Conservation (phyloP, 768 basidiomycete species). For the Suillus fuscotomentosus region DNA sequence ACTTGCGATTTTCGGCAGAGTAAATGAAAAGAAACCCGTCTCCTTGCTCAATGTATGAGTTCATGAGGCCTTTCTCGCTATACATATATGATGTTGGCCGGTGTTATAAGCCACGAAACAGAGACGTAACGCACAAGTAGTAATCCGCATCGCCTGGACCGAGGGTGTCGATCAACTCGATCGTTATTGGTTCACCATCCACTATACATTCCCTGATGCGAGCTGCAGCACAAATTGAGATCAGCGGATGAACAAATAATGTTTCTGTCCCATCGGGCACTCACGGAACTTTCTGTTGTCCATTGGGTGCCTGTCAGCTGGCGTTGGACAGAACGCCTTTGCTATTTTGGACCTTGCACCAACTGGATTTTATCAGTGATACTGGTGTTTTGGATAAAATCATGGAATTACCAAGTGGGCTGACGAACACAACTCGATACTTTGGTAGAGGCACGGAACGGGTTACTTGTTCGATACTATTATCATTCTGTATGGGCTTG, state of each 20-base stretch:
- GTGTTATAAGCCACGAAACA: not conserved
- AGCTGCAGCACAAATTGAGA: not conserved
- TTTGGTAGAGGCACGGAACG: conserved; percentile 1
- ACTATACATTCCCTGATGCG: not conserved
- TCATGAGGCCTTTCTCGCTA: not conserved
- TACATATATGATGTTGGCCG: not conserved
- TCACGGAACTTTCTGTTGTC: not conserved
- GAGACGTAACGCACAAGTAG: not conserved
- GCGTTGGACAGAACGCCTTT: not conserved
- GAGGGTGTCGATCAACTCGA: not conserved
- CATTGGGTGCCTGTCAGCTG: not conserved
- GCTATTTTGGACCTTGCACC: conserved; percentile 1
- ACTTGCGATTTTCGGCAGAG: conserved; percentile 1
- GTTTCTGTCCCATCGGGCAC: not conserved
- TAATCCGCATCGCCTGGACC: not conserved
- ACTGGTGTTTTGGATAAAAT: no score
- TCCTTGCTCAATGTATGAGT: not conserved
- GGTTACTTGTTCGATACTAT: not conserved
- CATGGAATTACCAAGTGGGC: not conserved
- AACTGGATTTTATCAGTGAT: not conserved
- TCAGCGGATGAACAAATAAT: not conserved
- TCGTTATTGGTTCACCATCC: not conserved
- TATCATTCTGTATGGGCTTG: not conserved
- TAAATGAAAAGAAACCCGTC: conserved; percentile 1
- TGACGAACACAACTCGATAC: conserved; percentile 1